Base-by-base conservation (phyloP, 768 basidiomycete species). In the Collybiopsis confluens region DNA sequence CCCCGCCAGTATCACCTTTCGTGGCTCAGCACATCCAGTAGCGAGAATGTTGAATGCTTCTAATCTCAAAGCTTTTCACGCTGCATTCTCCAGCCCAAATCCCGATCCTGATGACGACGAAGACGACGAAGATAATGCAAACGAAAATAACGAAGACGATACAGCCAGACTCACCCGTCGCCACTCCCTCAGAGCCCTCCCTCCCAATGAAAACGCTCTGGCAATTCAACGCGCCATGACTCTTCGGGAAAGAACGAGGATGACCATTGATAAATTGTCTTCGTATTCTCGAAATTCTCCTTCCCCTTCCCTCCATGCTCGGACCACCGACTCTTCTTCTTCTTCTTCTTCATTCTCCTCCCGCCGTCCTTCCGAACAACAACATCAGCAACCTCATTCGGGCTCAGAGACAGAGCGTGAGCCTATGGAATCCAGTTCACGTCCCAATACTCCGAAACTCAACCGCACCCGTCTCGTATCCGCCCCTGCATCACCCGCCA, bases 321-420 rank as follows among this genome's bases (percentile, higher is more conserved):
- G 64, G 56, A 58, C 75, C 58, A 55, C 70, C 58, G 40, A 57
- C 58, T 52, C 61, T 4, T 64, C 67, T 11, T 62, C 68, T n/a
- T 56, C 73, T 28, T 68, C 73, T 1, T 69, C 66, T 62, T n/a
- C n/a, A n/a, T n/a, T n/a, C n/a, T n/a, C n/a, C n/a, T n/a, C n/a
- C n/a, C n/a, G n/a, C n/a, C n/a, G n/a, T n/a, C n/a, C n/a, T n/a
- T n/a, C n/a, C n/a, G n/a, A n/a, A n/a, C n/a, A n/a, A n/a, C n/a
- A n/a, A n/a, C n/a, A n/a, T n/a, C 68, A 55, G 60, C 68, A 59
- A 41, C 57, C 57, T 30, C 70, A 71, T 46, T 91, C 89, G 6
- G 90, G 90, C 28, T 91, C 88, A 2, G 90, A 91, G 66, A 92
- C 90, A 0, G 90, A 92, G 66, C 82, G 87, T 41, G 88, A 90